phyloP scores from a whole-genome alignment of 1,284 basidiomycete genomes.

The Rhodotorula sp. region DNA sequence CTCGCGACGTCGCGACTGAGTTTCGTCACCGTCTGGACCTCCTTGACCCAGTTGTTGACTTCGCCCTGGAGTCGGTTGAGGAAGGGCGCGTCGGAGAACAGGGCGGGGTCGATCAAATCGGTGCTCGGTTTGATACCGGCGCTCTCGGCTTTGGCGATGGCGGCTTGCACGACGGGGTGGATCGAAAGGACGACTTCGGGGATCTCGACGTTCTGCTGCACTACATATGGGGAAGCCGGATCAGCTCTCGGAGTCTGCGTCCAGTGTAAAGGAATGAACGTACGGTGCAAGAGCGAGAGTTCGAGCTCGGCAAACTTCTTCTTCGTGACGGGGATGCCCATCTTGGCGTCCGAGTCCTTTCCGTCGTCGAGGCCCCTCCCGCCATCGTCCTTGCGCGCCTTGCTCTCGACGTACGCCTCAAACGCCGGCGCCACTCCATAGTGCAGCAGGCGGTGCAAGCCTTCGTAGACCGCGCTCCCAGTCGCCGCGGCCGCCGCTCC shows the following conservation, averaged over 20 bases:
- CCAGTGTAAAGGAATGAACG: neutral
- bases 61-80: slow-evolving; percentile 90
- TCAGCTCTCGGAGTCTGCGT: no score
- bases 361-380: slow-evolving; percentile 45
- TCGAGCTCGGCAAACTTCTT: slow-evolving; percentile 99
- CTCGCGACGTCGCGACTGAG: slow-evolving; percentile 84
- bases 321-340: slow-evolving; percentile 98
- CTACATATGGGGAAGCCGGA: slow-evolving; percentile 1
- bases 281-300: slow-evolving; percentile 79
- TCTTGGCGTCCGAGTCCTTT: slow-evolving; percentile 64
- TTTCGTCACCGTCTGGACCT: slow-evolving; percentile 94
- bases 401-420: slow-evolving; percentile 79
- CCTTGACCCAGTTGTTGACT: slow-evolving; percentile 98
- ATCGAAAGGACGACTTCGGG: slow-evolving; percentile 92
- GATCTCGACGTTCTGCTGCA: slow-evolving; percentile 99
- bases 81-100: slow-evolving; percentile 83
- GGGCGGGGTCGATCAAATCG: slow-evolving; percentile 68
- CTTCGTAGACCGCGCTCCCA: slow-evolving; percentile 78
- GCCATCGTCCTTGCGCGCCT: slow-evolving; percentile 42
- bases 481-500: slow-evolving; percentile 45
- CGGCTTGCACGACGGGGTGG: slow-evolving; percentile 82
- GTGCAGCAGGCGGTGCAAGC: slow-evolving; percentile 92
- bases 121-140: slow-evolving; percentile 65
- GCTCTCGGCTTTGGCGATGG: slow-evolving; percentile 73
- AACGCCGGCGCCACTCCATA: slow-evolving; percentile 97